These are phyloP conservation scores for Dissophora ornata DNA, from an alignment of 192 early-diverging fungal species.

Conservation along the genomic window DNA sequence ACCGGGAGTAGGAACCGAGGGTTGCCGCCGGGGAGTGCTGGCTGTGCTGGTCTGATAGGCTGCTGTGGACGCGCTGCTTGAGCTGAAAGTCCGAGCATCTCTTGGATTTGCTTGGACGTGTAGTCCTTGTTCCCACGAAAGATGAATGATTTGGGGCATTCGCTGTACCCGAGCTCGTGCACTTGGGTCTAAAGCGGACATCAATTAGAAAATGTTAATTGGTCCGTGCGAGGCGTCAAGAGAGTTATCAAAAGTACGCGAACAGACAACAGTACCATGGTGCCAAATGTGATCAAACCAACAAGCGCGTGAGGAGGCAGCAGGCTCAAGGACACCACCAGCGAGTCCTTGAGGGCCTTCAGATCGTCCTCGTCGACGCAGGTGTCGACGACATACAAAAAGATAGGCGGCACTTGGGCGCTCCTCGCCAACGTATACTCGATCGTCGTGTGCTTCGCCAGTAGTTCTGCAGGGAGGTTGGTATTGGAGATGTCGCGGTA, in stretches of 20 bases:
- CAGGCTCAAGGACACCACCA: slow-evolving; percentile 91
- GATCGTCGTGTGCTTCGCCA: slow-evolving; percentile 93
- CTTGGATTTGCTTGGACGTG: slow-evolving; percentile 92
- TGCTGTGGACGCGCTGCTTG: slow-evolving; percentile 55
- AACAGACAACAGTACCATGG: slow-evolving; percentile 89
- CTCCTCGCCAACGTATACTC: slow-evolving; percentile 93
- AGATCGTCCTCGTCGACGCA: slow-evolving; percentile 96
- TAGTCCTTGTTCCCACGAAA: slow-evolving; percentile 99
- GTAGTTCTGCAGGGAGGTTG: slow-evolving; percentile 93
- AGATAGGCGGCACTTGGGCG: slow-evolving; percentile 92
- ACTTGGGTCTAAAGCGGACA: slow-evolving; percentile 83
- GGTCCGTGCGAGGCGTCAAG: too few species aligned
- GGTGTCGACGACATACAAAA: slow-evolving; percentile 97
- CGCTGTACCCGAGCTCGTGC: slow-evolving; percentile 94
- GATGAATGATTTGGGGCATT: slow-evolving; percentile 97
- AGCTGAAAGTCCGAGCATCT: slow-evolving; percentile 91
- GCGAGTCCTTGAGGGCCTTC: slow-evolving; percentile 93
- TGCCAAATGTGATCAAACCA: slow-evolving; percentile 96
- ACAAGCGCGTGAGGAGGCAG: slow-evolving; percentile 93
- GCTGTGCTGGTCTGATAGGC: slow-evolving; percentile 56
- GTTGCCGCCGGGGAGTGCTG: slow-evolving; percentile 60
- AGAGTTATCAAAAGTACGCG: too few species aligned
- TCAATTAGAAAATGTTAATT: too few species aligned
- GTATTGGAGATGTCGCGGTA: slow-evolving; percentile 94
- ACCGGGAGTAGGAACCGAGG: slow-evolving; percentile 90